Evolutionary conservation across 1,139 yeast species (phyloP).

Genomic region (Sugiyamaella sp.): DNA sequence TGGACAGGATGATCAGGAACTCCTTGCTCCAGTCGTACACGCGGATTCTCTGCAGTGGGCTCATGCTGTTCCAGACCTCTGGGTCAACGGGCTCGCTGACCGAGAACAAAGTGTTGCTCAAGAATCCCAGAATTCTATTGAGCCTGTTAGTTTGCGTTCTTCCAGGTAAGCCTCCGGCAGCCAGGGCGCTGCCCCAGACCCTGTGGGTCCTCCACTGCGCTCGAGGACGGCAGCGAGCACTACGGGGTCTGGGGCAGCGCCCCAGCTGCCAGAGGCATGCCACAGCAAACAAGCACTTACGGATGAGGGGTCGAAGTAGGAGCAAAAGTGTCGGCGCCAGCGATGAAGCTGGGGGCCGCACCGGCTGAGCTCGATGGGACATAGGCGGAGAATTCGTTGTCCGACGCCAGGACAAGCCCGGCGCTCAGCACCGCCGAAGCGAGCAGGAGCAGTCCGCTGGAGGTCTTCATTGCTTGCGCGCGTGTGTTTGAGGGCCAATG

Average conservation of each 20-base stretch:
- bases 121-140: slow-evolving; percentile 10
- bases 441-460: slow-evolving; percentile 12
- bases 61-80: slow-evolving; percentile 41
- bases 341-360: slow-evolving; percentile 12
- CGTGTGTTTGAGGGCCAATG: background rate
- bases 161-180: background rate
- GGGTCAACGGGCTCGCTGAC: slow-evolving; percentile 21
- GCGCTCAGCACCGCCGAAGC: slow-evolving; percentile 8
- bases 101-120: slow-evolving; percentile 2
- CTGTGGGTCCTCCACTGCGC: background rate
- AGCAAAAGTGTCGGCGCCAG: slow-evolving; percentile 15
- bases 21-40: slow-evolving; percentile 80
- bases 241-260: background rate
- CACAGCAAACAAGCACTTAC: no score
- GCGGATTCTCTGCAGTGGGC: slow-evolving; percentile 42
- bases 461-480: slow-evolving; percentile 12
- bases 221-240: background rate
- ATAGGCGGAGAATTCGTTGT: slow-evolving; percentile 21
- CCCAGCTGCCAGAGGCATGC: slow-evolving; percentile 1
- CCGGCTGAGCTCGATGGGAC: slow-evolving; percentile 15
- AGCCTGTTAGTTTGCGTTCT: slow-evolving; percentile 1
- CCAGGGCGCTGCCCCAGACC: slow-evolving; percentile 1
- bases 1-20: slow-evolving; percentile 54
- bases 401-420: slow-evolving; percentile 14
- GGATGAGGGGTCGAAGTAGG: slow-evolving; percentile 10